Conservation (phyloP, 2,329 filamentous ascomycete species). For the Fusarium ambrosium region DNA sequence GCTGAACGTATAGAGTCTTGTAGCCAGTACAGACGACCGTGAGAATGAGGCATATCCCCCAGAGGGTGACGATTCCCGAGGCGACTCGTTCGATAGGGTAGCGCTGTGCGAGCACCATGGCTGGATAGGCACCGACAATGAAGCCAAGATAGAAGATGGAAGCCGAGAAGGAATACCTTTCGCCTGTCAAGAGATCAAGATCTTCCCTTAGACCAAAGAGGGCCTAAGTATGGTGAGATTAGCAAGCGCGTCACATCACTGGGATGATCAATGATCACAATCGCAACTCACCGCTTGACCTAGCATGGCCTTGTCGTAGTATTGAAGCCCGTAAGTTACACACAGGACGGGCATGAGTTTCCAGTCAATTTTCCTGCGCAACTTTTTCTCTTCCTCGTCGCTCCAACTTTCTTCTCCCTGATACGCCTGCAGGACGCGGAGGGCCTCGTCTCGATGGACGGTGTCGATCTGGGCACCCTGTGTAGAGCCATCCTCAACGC, state of each 20-base stretch:
- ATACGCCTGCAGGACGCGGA: slow-evolving; percentile 58
- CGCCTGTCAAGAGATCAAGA: slow-evolving; percentile 52
- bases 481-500: slow-evolving; percentile 3
- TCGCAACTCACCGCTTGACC: slow-evolving; percentile 60
- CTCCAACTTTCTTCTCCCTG: slow-evolving; percentile 59
- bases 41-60: slow-evolving; percentile 55
- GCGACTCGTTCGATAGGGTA: slow-evolving; percentile 62
- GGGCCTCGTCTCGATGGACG: slow-evolving; percentile 47
- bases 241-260: neutral
- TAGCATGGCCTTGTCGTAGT: slow-evolving; percentile 67
- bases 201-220: slow-evolving; percentile 39
- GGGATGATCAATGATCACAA: neutral
- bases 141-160: slow-evolving; percentile 65
- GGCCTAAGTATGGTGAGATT: slow-evolving; percentile 15
- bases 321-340: slow-evolving; percentile 60
- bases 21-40: slow-evolving; percentile 56
- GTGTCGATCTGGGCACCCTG: slow-evolving; percentile 25
- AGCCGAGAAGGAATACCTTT: slow-evolving; percentile 59
- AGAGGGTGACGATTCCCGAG: slow-evolving; percentile 47
- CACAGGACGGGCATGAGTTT: slow-evolving; percentile 60
- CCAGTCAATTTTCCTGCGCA: slow-evolving; percentile 51
- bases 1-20: slow-evolving; percentile 57
- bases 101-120: slow-evolving; percentile 56
- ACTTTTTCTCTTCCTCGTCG: slow-evolving; percentile 56
- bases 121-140: slow-evolving; percentile 62